These are phyloP conservation scores for Lagerstroemia speciosa DNA, from an alignment of 345 rosid species.

Conservation along the genomic window DNA sequence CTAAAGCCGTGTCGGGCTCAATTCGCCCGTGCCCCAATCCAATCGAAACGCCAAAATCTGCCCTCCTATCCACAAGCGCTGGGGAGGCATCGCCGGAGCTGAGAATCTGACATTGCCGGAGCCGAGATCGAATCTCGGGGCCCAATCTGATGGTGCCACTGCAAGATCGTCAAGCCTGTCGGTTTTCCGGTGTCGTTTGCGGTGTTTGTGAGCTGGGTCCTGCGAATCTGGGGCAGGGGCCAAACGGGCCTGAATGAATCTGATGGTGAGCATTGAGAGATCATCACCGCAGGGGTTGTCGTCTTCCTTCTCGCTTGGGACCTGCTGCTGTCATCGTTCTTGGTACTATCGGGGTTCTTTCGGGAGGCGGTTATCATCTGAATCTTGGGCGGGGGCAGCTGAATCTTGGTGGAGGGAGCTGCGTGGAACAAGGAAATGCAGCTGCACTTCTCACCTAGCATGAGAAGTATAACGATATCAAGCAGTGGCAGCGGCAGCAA, in stretches of 20 bases:
- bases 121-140: constrained; percentile 4
- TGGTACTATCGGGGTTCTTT: constrained; percentile 6
- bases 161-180: not conserved
- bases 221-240: not conserved
- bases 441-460: constrained; percentile 99
- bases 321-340: constrained; percentile 7
- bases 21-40: constrained; percentile 1
- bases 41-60: not conserved
- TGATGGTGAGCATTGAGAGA: constrained; percentile 55
- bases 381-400: constrained; percentile 6
- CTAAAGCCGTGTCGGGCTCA: constrained; percentile 16
- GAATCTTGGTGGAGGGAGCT: constrained; percentile 37
- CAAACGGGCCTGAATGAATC: constrained; percentile 34
- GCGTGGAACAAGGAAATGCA: constrained; percentile 79
- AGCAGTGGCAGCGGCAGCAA: constrained; percentile 31
- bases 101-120: not conserved
- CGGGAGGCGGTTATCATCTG: not conserved
- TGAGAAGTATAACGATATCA: constrained; percentile 99
- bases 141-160: constrained; percentile 69
- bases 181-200: not conserved
- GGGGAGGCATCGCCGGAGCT: not conserved
- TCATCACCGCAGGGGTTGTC: constrained; percentile 17
- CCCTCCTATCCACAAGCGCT: no score
- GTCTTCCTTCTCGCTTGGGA: constrained; percentile 7
- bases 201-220: constrained; percentile 1